Evolutionary conservation across 2,329 filamentous ascomycete species (phyloP), one percentile per base, ranked within the genome.

Genomic region (Fusarium sp.): DNA sequence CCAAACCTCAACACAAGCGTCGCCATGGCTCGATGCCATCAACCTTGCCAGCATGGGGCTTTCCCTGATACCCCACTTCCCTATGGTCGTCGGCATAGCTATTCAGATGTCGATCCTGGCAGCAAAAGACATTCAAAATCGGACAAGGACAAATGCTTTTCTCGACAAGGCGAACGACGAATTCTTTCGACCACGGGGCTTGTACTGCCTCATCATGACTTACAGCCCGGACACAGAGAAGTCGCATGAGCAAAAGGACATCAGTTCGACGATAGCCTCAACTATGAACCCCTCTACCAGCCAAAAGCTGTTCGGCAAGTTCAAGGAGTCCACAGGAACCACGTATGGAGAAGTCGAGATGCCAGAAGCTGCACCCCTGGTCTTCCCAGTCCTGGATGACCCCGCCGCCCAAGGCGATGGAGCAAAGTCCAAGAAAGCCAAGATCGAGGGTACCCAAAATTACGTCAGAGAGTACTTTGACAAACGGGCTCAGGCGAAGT

Each of bases 131-230:
- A 39, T 61, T 16, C 62, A 65, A 27, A 52, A 27, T 39, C 52
- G 62, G 23, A 57, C 62, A 10, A 54, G 62, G 7, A 61, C 65
- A 2, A 70, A 70, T 39, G 62, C 62, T 3, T 70, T 68, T 40
- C 10, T 70, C 23, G 65, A 70, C 43, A 65, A 62, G 28, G 62
- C 65, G 5, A 70, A 70, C 48, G 23, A 46, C 1, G 50, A 68
- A 7, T 54, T 70, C 37, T 70, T 70, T 18, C 57, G 53, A 13
- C 68, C 68, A 11, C 61, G 65, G 10, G 67, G 67, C 4, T 46
- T 70, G 5, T 70, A 62, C 39, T 70, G 67, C 16, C 50, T 70
- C 2, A 39, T 70, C 31, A 58, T 70, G 65, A 60, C 67, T 3
- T 70, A 63, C 53, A 59, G 54, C n/a, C 65, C 65, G 0, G 54